Evolutionary conservation across 192 early-diverging fungal genomes (phyloP).

Genomic region (Linnemannia zychae): DNA sequence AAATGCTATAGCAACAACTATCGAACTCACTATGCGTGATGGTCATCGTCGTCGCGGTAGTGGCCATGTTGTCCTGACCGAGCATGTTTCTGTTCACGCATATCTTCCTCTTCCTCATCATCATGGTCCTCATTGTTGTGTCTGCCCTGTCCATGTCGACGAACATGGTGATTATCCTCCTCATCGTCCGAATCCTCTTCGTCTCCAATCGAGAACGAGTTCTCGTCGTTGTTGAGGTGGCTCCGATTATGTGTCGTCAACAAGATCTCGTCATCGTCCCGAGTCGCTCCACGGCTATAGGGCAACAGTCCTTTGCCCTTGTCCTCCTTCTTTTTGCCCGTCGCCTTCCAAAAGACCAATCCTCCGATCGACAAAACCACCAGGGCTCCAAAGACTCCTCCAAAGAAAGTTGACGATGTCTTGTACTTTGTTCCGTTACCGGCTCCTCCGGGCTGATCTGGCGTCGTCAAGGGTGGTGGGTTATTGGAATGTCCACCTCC

Average conservation of each 20-base stretch:
- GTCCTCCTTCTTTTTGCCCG: slow-evolving; percentile 14
- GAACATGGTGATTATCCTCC: slow-evolving; percentile 9
- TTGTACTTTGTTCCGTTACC: background rate
- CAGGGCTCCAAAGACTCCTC: slow-evolving; percentile 15
- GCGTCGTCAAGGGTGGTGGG: background rate
- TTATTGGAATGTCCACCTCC: background rate
- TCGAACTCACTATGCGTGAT: background rate
- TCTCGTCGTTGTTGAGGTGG: background rate
- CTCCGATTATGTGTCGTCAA: slow-evolving; percentile 24
- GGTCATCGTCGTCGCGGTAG: slow-evolving; percentile 8
- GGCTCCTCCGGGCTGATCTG: background rate
- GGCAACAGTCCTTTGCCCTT: slow-evolving; percentile 27
- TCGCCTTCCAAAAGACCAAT: slow-evolving; percentile 35
- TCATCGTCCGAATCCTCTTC: slow-evolving; percentile 27
- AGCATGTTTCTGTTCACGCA: background rate
- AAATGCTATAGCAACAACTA: background rate
- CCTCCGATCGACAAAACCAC: slow-evolving; percentile 34
- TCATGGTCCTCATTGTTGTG: slow-evolving; percentile 6
- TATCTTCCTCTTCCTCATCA: background rate
- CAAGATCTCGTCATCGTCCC: slow-evolving; percentile 20
- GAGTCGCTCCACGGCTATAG: slow-evolving; percentile 22
- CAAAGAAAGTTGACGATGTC: slow-evolving; percentile 35
- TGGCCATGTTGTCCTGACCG: slow-evolving; percentile 1
- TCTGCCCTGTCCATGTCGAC: background rate
- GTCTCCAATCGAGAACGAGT: slow-evolving; percentile 32